These are phyloP conservation scores for Phytopythium boreale DNA, from an alignment of 352 stramenopile species.

Conservation along the genomic window DNA sequence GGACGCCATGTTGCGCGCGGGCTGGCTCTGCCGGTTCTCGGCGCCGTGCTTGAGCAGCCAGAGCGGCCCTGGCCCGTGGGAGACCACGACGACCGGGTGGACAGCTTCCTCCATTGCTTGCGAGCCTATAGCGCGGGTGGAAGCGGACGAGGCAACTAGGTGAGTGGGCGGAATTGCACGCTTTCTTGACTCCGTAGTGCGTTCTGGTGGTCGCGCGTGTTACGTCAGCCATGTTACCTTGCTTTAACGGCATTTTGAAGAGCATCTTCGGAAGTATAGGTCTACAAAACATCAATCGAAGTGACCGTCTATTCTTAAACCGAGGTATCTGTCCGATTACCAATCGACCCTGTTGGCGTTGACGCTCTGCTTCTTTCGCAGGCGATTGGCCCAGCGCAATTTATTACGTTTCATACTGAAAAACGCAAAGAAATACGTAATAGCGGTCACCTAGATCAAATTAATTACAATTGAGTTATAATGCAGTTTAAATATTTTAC, in stretches of 20 bases:
- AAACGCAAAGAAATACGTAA: too few species aligned
- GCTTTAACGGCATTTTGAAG: neutral
- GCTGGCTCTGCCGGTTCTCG: conserved; percentile 28
- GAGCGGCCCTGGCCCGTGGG: conserved; percentile 59
- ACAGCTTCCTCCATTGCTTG: conserved; percentile 10
- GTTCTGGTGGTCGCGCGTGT: conserved; percentile 3
- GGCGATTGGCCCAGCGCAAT: too few species aligned
- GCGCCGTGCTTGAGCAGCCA: conserved; percentile 55
- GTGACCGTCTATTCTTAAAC: too few species aligned
- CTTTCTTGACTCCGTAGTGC: neutral
- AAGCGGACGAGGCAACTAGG: neutral
- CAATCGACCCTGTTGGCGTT: too few species aligned
- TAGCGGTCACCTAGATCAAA: too few species aligned
- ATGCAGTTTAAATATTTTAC: too few species aligned
- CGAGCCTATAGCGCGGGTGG: neutral
- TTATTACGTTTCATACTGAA: too few species aligned
- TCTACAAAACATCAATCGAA: too few species aligned
- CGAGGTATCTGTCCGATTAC: too few species aligned
- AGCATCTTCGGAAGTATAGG: too few species aligned
- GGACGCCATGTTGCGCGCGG: conserved; percentile 33
- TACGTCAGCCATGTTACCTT: neutral
- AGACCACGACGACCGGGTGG: conserved; percentile 47
- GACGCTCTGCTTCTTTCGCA: too few species aligned
- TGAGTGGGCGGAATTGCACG: neutral
- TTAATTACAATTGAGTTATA: too few species aligned